Percentiles rank a stretch among this genome's conserved stretches.
Evolutionary conservation across 2,329 filamentous ascomycete genomes (phyloP).

Genomic region (Lasiodiplodia sp.): DNA sequence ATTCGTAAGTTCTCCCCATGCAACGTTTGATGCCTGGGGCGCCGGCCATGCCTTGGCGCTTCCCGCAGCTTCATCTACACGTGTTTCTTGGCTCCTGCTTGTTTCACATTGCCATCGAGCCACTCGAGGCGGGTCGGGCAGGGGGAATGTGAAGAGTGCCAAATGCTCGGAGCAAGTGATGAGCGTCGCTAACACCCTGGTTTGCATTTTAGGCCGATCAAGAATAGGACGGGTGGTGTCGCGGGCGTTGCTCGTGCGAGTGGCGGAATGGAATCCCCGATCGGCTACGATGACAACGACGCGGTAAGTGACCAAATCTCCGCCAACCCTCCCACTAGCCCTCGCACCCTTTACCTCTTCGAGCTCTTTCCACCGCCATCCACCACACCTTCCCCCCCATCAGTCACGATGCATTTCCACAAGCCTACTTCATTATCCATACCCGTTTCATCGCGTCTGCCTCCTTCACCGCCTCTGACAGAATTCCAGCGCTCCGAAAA

Average conservation of each 20-base stretch:
- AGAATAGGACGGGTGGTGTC: constrained; percentile 74
- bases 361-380: constrained; percentile 30
- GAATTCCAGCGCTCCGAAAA: constrained; percentile 64
- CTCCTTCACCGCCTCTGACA: constrained; percentile 48
- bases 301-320: constrained; percentile 58
- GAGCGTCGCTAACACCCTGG: constrained; percentile 26
- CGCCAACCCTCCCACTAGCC: constrained; percentile 50
- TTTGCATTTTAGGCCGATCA: constrained; percentile 68
- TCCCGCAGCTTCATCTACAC: constrained; percentile 25
- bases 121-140: constrained; percentile 8
- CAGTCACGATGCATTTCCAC: constrained; percentile 44
- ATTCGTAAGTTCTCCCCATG: constrained; percentile 27
- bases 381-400: constrained; percentile 35
- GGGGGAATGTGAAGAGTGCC: neutral
- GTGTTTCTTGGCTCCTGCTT: constrained; percentile 29
- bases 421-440: constrained; percentile 34
- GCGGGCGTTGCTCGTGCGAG: constrained; percentile 71
- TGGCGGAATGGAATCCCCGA: constrained; percentile 70
- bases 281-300: constrained; percentile 64
- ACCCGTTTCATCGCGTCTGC: constrained; percentile 33
- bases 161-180: neutral
- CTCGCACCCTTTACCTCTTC: constrained; percentile 43
- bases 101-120: constrained; percentile 27
- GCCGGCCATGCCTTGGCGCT: constrained; percentile 11
- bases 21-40: constrained; percentile 14